phyloP scores from a whole-genome alignment of 345 rosid species.

The Dipteronia dyeriana region DNA sequence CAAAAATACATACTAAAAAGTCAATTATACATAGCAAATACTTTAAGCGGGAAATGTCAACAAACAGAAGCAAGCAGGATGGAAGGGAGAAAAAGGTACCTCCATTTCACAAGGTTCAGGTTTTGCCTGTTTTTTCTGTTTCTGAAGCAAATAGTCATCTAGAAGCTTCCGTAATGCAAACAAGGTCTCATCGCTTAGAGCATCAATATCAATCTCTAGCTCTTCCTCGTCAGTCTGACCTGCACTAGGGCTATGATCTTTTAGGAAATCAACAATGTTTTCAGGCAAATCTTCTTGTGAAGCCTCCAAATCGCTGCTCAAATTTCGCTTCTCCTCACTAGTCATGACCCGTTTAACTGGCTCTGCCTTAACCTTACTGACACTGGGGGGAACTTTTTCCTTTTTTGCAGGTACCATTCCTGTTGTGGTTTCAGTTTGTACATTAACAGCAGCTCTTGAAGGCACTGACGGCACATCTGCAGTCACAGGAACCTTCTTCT shows the following conservation, averaged over 20 bases:
- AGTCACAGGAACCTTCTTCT: conserved; percentile 60
- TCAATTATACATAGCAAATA: conserved; percentile 21
- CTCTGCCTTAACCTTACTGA: conserved; percentile 37
- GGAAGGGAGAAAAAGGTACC: conserved; percentile 42
- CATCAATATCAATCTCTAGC: conserved; percentile 84
- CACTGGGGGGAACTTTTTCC: conserved; percentile 39
- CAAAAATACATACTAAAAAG: conserved; percentile 20
- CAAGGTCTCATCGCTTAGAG: conserved; percentile 65
- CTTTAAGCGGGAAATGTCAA: background rate
- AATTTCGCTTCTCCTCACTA: conserved; percentile 51
- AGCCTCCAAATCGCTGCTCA: conserved; percentile 58
- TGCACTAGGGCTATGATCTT: conserved; percentile 56
- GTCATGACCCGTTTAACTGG: conserved; percentile 51
- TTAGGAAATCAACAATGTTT: conserved; percentile 63
- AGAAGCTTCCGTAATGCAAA: conserved; percentile 66
- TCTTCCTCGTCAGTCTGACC: conserved; percentile 68
- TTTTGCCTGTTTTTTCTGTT: conserved; percentile 48
- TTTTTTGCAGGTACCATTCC: conserved; percentile 39
- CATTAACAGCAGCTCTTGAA: conserved; percentile 31
- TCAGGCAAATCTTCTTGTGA: conserved; percentile 73
- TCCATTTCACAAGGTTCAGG: conserved; percentile 74
- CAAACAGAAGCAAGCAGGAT: background rate
- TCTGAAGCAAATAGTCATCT: conserved; percentile 64
- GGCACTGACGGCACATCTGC: conserved; percentile 29
- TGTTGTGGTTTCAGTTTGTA: conserved; percentile 34